Evolutionary conservation across 352 stramenopile species (phyloP).

Genomic region (Achlya hypogyna): DNA sequence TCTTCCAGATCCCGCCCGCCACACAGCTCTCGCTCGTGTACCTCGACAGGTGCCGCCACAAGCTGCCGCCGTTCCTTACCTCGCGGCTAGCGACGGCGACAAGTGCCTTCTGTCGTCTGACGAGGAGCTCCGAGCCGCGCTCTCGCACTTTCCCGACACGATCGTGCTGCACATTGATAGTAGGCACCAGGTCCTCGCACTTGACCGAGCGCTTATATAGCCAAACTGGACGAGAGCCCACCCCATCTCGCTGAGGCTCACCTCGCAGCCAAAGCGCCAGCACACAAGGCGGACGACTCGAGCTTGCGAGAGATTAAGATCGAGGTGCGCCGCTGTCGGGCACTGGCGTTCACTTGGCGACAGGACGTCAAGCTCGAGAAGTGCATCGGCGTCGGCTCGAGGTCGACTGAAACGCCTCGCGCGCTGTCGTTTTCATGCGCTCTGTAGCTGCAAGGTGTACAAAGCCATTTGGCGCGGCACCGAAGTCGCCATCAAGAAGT

Average conservation of each 20-base stretch:
- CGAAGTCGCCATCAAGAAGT: constrained; percentile 71
- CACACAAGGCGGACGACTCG: constrained; percentile 14
- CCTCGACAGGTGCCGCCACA: constrained; percentile 30
- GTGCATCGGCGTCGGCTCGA: constrained; percentile 57
- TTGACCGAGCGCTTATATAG: no score
- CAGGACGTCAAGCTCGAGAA: constrained; percentile 36
- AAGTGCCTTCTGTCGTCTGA: constrained; percentile 23
- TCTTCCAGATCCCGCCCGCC: constrained; percentile 29
- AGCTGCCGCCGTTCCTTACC: neutral
- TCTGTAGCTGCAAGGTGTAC: constrained; percentile 58
- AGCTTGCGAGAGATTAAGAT: constrained; percentile 16
- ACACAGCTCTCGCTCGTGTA: constrained; percentile 27
- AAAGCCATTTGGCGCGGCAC: constrained; percentile 63
- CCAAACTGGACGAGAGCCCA: no score
- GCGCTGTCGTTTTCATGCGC: neutral
- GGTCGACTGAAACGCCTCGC: constrained; percentile 25
- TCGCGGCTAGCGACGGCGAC: constrained; percentile 8
- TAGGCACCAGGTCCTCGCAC: no score
- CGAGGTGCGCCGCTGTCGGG: neutral
- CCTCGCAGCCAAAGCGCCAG: constrained; percentile 18
- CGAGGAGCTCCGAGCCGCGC: constrained; percentile 16
- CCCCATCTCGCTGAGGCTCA: no score
- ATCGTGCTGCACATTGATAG: constrained; percentile 9
- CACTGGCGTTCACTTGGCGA: neutral
- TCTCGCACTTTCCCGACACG: constrained; percentile 17